phyloP scores from a whole-genome alignment of 2,329 filamentous ascomycete species.

The Dichotomopilus funicola region DNA sequence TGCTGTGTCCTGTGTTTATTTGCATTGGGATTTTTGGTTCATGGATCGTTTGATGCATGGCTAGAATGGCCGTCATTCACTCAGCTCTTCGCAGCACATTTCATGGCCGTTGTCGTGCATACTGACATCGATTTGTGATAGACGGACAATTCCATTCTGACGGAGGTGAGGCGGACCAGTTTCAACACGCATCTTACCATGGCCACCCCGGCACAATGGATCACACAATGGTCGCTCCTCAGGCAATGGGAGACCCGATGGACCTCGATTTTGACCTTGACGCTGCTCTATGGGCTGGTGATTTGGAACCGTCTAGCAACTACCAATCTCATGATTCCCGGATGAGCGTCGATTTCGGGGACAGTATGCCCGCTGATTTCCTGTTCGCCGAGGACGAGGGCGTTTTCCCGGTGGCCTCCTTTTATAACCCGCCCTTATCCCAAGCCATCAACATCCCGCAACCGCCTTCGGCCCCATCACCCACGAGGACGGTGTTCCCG shows the following conservation, averaged over 20 bases:
- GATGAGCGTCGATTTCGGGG: slow-evolving; percentile 1
- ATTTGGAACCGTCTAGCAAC: slow-evolving; percentile 17
- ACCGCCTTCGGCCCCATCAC: background rate
- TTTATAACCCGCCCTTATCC: background rate
- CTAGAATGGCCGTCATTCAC: background rate
- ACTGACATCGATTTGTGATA: background rate
- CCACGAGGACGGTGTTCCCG: background rate
- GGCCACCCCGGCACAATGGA: background rate
- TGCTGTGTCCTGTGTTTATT: background rate
- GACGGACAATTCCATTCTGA: background rate
- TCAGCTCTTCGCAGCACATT: slow-evolving; percentile 5
- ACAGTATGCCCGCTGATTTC: slow-evolving; percentile 13
- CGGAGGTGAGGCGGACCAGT: background rate
- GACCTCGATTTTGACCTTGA: slow-evolving; percentile 28
- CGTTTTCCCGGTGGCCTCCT: slow-evolving; percentile 5
- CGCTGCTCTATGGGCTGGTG: slow-evolving; percentile 19
- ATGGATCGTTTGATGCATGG: background rate
- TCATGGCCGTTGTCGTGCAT: background rate
- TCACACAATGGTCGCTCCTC: background rate
- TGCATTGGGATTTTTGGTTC: background rate
- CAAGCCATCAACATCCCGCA: background rate
- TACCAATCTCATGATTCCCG: slow-evolving; percentile 2
- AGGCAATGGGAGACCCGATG: slow-evolving; percentile 22
- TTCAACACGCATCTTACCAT: background rate
- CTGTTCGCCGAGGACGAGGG: slow-evolving; percentile 23